A percentile compares a stretch with the other conserved stretches of the same genome.
Evolutionary conservation across 2,329 filamentous ascomycete genomes (phyloP).

Genomic region (Arthrobotrys pseudoclavata): DNA sequence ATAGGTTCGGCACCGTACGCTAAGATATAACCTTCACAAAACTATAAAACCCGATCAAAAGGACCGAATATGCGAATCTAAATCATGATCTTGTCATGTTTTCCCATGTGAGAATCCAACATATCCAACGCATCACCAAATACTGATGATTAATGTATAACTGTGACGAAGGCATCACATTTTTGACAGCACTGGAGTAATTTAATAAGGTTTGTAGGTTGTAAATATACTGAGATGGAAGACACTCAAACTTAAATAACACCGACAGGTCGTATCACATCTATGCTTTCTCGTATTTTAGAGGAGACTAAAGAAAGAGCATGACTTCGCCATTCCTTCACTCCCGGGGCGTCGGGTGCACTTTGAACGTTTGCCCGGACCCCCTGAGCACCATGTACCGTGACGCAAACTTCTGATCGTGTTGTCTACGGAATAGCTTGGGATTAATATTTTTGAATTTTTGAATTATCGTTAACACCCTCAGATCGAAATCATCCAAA

Average conservation of each 20-base stretch:
- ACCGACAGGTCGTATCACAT: too few species aligned
- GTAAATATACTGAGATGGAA: too few species aligned
- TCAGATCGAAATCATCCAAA: conserved; percentile 19
- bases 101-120: background rate
- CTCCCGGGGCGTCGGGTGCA: conserved; percentile 5
- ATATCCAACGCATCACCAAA: background rate
- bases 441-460: background rate
- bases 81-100: background rate
- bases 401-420: background rate
- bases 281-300: too few species aligned
- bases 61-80: too few species aligned
- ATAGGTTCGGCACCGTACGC: too few species aligned
- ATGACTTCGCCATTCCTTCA: background rate
- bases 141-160: background rate
- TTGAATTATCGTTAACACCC: conserved; percentile 34
- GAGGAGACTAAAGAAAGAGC: background rate
- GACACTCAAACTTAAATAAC: too few species aligned
- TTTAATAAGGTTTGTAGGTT: too few species aligned
- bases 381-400: conserved; percentile 2
- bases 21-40: too few species aligned
- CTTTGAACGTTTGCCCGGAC: conserved; percentile 13
- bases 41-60: too few species aligned
- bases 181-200: background rate
- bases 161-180: background rate
- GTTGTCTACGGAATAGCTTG: conserved; percentile 18